Percentiles rank a stretch among this genome's conserved stretches.
phyloP scores from a whole-genome alignment of 2,329 filamentous ascomycete species.

The Alternaria solani region DNA sequence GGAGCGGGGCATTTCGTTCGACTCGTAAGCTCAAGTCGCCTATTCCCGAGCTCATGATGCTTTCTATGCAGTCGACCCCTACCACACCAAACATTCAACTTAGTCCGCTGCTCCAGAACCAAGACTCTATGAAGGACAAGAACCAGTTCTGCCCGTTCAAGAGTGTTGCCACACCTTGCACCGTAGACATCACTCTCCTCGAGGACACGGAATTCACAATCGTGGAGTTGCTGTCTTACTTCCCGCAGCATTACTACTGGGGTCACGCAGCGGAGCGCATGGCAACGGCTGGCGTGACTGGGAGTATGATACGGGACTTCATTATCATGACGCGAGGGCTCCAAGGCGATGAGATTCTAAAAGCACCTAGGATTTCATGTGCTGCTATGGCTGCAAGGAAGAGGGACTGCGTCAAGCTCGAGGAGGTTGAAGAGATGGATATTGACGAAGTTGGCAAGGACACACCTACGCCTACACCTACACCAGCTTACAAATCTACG shows the following conservation, averaged over 20 bases:
- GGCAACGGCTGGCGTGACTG: background rate
- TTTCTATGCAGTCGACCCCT: background rate
- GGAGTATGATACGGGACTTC: constrained; percentile 4
- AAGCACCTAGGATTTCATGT: background rate
- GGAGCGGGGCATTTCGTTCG: background rate
- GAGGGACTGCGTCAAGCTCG: background rate
- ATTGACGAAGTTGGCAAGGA: background rate
- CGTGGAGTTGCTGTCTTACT: constrained; percentile 25
- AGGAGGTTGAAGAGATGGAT: background rate
- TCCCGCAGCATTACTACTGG: constrained; percentile 29
- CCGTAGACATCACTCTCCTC: constrained; percentile 23
- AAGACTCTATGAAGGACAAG: constrained; percentile 3
- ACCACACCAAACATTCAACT: background rate
- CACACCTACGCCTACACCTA: background rate
- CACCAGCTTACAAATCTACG: background rate
- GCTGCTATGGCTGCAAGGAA: background rate
- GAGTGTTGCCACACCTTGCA: constrained; percentile 22
- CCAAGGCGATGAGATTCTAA: background rate
- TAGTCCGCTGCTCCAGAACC: constrained; percentile 3
- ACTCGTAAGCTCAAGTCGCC: constrained; percentile 16
- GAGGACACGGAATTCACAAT: constrained; percentile 26
- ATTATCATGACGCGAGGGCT: constrained; percentile 12
- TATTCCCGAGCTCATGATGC: constrained; percentile 23
- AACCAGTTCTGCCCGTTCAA: constrained; percentile 23
- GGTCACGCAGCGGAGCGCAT: constrained; percentile 19